phyloP scores from a whole-genome alignment of 495 filamentous ascomycete genomes.

The Pyrenopolyporus hunteri region DNA sequence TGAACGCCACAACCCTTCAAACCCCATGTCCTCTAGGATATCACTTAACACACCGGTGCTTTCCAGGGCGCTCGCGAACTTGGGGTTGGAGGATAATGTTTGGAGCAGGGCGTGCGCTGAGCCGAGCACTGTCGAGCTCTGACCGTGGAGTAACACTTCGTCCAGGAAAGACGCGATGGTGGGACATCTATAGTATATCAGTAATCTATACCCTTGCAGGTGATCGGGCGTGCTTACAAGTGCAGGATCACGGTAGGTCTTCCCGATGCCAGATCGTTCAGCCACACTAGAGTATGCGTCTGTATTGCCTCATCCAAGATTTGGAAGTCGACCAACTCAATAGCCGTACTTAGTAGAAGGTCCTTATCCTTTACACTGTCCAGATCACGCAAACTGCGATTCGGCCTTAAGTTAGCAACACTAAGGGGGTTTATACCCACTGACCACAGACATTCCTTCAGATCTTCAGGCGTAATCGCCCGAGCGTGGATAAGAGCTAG shows the following conservation, averaged over 20 bases:
- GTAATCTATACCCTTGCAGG: neutral
- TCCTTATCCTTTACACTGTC: conserved; percentile 58
- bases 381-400: conserved; percentile 50
- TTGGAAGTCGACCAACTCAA: conserved; percentile 62
- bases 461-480: conserved; percentile 52
- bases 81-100: conserved; percentile 54
- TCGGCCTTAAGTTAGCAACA: conserved; percentile 40
- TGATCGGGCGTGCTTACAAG: conserved; percentile 45
- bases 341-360: conserved; percentile 60
- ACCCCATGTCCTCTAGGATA: conserved; percentile 61
- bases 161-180: conserved; percentile 60
- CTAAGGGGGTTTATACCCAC: conserved; percentile 52
- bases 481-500: conserved; percentile 57
- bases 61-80: conserved; percentile 49
- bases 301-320: conserved; percentile 61
- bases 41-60: conserved; percentile 50
- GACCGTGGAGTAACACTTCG: conserved; percentile 60
- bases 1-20: conserved; percentile 59
- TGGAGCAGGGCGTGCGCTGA: conserved; percentile 58
- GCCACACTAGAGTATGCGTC: conserved; percentile 57
- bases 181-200: conserved; percentile 46
- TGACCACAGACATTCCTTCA: conserved; percentile 59
- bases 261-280: conserved; percentile 54
- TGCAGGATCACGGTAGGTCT: conserved; percentile 57
- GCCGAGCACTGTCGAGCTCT: conserved; percentile 56